Evolutionary conservation across 495 filamentous ascomycete genomes (phyloP), one percentile per base, ranked within the genome.

Genomic region (Tricharina praecox): DNA sequence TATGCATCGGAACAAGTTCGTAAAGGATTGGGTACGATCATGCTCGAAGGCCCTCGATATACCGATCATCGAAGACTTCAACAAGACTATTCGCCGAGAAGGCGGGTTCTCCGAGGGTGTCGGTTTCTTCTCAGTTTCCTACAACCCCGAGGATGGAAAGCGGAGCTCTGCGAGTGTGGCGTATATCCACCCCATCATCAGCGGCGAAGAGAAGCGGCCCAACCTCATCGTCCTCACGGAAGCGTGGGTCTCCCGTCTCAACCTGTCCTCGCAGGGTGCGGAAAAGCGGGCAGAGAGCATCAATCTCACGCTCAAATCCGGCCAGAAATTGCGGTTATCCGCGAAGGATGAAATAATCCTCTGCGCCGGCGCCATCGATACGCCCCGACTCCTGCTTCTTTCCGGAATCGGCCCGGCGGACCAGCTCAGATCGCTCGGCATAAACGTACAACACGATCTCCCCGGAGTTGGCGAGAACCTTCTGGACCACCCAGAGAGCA

Each of bases 171-270:
- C 83, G 42, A 79, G 74, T 54, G 83, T 90, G 2, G 83, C 83
- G 13, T 90, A 90, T 59, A 82, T 90, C 59, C 83, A 90, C 56
- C 83, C 83, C 18, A 85, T 90, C 48, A 67, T 90, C 25, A 69
- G 73, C 9, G 81, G 80, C 4, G 74, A 81, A 25, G 81, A 86
- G 67, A 77, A 75, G 60, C 67, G 81, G 26, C 72, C 77, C 2
- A 90, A 90, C 55, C 63, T 90, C 58, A 85, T 78, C 8, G 75
- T 90, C 43, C 66, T 90, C 37, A 85, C 80, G 48, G 74, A 85
- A 53, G 74, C 82, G 15, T 85, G 81, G 78, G 82, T 86, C 33
- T 78, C 72, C 53, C 79, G 75, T 50, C 66, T 90, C 49, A 82
- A 85, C 52, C 69, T 86, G 13, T 67, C 65, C 25, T 7, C 36